These are phyloP conservation scores for Mucor saturninus DNA, from an alignment of 371 early-diverging fungal species.

Conservation along the genomic window DNA sequence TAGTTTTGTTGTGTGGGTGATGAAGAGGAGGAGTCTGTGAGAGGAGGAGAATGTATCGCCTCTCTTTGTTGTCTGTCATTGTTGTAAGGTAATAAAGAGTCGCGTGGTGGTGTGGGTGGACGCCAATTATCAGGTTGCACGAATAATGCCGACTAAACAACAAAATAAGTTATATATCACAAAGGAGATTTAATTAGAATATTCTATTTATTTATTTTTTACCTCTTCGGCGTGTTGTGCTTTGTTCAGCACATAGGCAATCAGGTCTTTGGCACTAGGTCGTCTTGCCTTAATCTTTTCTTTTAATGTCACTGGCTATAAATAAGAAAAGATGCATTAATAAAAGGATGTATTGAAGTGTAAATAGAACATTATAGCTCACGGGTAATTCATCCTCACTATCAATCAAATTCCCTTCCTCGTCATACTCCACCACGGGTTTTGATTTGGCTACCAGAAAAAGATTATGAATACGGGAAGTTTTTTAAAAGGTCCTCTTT, in stretches of 20 bases:
- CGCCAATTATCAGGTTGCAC: slow-evolving; percentile 20
- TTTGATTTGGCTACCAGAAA: slow-evolving; percentile 15
- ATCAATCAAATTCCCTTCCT: slow-evolving; percentile 42
- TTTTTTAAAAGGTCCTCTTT: no score
- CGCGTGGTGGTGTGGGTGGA: slow-evolving; percentile 39
- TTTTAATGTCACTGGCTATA: slow-evolving; percentile 1
- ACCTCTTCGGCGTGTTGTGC: slow-evolving; percentile 21
- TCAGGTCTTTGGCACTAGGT: slow-evolving; percentile 32
- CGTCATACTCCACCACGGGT: slow-evolving; percentile 45
- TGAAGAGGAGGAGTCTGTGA: slow-evolving; percentile 8
- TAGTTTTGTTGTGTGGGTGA: slow-evolving; percentile 20
- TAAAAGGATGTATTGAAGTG: no score
- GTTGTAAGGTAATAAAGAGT: neutral
- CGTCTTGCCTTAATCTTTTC: slow-evolving; percentile 17
- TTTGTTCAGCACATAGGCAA: slow-evolving; percentile 30
- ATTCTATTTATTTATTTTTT: neutral
- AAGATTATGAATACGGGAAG: no score
- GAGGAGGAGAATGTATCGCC: slow-evolving; percentile 26
- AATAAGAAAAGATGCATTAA: neutral
- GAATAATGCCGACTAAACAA: neutral
- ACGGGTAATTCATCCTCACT: slow-evolving; percentile 31
- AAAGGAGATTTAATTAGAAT: slow-evolving; percentile 1
- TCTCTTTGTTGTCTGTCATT: neutral
- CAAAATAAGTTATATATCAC: neutral
- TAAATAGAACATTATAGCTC: neutral